Evolutionary conservation across 2,329 filamentous ascomycete species (phyloP).

Genomic region (Beauveria caledonica): DNA sequence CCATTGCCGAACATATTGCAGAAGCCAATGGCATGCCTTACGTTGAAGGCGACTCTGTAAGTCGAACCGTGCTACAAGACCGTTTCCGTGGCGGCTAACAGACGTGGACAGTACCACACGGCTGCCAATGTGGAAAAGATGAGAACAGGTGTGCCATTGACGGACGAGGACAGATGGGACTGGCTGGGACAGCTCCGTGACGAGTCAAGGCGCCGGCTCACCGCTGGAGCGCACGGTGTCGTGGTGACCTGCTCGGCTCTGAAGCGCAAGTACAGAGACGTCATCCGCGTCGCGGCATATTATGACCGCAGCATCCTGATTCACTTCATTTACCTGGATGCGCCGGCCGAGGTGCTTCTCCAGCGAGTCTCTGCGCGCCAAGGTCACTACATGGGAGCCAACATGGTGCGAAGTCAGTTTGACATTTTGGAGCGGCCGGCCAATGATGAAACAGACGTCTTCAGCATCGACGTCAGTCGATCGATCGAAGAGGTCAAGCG

Average conservation of each 20-base stretch:
- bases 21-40: slow-evolving; percentile 57
- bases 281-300: slow-evolving; percentile 74
- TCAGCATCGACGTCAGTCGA: slow-evolving; percentile 60
- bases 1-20: slow-evolving; percentile 59
- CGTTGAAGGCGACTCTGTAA: slow-evolving; percentile 71
- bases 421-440: slow-evolving; percentile 76
- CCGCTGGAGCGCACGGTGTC: slow-evolving; percentile 59
- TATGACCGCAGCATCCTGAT: slow-evolving; percentile 65
- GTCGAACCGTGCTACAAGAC: slow-evolving; percentile 23
- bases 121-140: slow-evolving; percentile 84
- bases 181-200: slow-evolving; percentile 79
- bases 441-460: slow-evolving; percentile 61
- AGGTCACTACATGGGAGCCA: slow-evolving; percentile 90
- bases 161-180: slow-evolving; percentile 93
- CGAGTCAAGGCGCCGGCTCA: slow-evolving; percentile 50
- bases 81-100: slow-evolving; percentile 16
- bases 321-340: slow-evolving; percentile 88
- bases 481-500: slow-evolving; percentile 50
- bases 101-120: slow-evolving; percentile 56
- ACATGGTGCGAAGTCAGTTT: slow-evolving; percentile 92
- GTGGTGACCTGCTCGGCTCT: slow-evolving; percentile 93
- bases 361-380: slow-evolving; percentile 65
- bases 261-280: slow-evolving; percentile 94
- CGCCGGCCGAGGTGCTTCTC: slow-evolving; percentile 66
- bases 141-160: slow-evolving; percentile 72